Evolutionary conservation across 2,329 filamentous ascomycete genomes (phyloP), one percentile per base, ranked within the genome.

Genomic region (Epichloe elymi): DNA sequence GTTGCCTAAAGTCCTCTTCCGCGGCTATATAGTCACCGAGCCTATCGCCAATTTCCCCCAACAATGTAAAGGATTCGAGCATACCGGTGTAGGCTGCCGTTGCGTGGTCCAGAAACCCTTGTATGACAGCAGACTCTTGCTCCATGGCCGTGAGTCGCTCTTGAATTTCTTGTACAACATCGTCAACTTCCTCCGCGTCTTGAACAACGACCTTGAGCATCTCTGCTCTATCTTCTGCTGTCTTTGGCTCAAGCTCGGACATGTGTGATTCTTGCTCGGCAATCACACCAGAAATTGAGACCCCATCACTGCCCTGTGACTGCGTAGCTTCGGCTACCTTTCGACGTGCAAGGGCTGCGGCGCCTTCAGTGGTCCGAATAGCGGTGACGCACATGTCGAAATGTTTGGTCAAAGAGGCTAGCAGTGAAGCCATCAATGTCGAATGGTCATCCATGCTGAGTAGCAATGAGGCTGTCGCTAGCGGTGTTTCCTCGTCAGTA

Each of bases 301-400:
- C 75, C 15, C 68, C 70, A 30, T 75, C 74, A 43, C 57, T 59
- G 50, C 58, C 63, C 52, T 67, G 75, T 55, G 61, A 78, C 59
- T 64, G 74, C 61, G 65, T 78, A 33, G 76, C 76, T 57, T 86
- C 83, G 42, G 83, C 83, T 0, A 81, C 84, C 56, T 80, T 84
- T 48, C 79, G 76, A 11, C 82, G 79, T 5, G 83, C 85, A 44
- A 83, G 72, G 5, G 81, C 84, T 12, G 82, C 81, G 5, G 83
- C 86, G 33, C 85, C 86, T 69, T 95, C 89, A 3, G 90, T 96
- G 48, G 91, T 88, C 53, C 89, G 86, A 42, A 96, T 84, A 1
- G 91, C 91, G 1, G 85, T 91, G 14, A 95, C 87, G 65, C 91
- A 96, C 56, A 95, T 80, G 65, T 97, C 91, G 63, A 95, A 96